phyloP scores from a whole-genome alignment of 1,284 basidiomycete genomes.

The Exsudoporus floridanus region DNA sequence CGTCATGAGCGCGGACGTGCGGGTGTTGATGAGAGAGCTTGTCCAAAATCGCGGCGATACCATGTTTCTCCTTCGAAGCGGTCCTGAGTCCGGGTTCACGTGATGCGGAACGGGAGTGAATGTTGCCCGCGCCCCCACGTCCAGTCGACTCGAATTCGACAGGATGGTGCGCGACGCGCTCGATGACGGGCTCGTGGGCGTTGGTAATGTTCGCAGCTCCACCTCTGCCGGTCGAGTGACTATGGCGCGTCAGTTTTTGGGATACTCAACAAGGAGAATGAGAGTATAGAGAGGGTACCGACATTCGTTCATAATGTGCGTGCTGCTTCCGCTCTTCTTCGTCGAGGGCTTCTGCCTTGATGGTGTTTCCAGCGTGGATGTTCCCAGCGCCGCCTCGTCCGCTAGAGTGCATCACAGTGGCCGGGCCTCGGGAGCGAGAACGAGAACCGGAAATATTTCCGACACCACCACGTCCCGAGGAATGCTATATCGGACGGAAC shows the following conservation, averaged over 20 bases:
- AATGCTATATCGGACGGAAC: constrained; percentile 41
- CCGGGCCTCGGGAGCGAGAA: constrained; percentile 38
- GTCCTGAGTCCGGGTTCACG: constrained; percentile 34
- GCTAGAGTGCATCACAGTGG: constrained; percentile 43
- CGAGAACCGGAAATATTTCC: constrained; percentile 34
- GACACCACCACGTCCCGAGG: constrained; percentile 39
- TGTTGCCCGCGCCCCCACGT: constrained; percentile 76
- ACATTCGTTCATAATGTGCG: constrained; percentile 42
- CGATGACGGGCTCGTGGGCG: constrained; percentile 40
- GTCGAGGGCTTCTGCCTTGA: constrained; percentile 37
- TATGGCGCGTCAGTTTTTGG: constrained; percentile 22
- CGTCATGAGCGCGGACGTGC: constrained; percentile 1
- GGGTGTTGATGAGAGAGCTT: constrained; percentile 28
- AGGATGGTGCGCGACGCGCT: constrained; percentile 34
- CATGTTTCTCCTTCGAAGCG: constrained; percentile 34
- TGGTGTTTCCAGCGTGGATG: constrained; percentile 39
- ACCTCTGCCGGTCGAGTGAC: constrained; percentile 70
- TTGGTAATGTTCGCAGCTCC: constrained; percentile 61
- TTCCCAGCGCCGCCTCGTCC: constrained; percentile 74
- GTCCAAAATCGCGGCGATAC: constrained; percentile 33
- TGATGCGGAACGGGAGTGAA: constrained; percentile 49
- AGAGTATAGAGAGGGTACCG: constrained; percentile 23
- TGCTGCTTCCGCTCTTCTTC: constrained; percentile 45
- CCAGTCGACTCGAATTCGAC: constrained; percentile 49
- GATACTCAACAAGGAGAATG: background rate